Conservation (phyloP, 441 rosid species). For the Euphorbia corollata region DNA sequence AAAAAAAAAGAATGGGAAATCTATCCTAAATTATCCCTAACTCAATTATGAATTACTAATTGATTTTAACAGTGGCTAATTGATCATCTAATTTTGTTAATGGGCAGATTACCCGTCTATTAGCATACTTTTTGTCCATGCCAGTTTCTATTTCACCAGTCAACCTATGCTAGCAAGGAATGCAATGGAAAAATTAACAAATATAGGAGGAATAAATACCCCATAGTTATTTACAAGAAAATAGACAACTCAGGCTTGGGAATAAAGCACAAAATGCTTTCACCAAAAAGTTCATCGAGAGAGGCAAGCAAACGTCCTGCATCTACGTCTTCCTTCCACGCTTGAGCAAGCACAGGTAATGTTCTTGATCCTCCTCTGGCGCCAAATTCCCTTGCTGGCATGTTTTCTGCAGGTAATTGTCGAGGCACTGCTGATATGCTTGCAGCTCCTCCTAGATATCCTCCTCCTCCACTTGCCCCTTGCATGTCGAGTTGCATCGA, state of each 20-base stretch:
- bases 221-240: constrained; percentile 41
- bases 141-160: neutral
- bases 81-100: too few relatives aligned
- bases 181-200: constrained; percentile 12
- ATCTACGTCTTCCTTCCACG: constrained; percentile 74
- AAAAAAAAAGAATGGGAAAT: too few relatives aligned
- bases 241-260: constrained; percentile 62
- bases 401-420: constrained; percentile 25
- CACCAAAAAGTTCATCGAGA: constrained; percentile 62
- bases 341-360: constrained; percentile 46
- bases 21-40: too few relatives aligned
- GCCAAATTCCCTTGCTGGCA: constrained; percentile 27
- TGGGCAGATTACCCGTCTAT: too few relatives aligned
- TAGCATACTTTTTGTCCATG: neutral
- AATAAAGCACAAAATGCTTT: constrained; percentile 55
- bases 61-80: too few relatives aligned
- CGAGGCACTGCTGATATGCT: constrained; percentile 25
- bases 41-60: too few relatives aligned
- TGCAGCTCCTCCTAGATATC: constrained; percentile 33
- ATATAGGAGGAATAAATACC: neutral
- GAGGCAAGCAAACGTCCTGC: constrained; percentile 59
- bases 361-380: constrained; percentile 22
- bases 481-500: constrained; percentile 40
- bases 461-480: constrained; percentile 32
- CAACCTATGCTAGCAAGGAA: constrained; percentile 4